A percentile compares a stretch with the other conserved stretches of the same genome.
These are phyloP conservation scores for Colletotrichum sp. DNA, from an alignment of 2,329 filamentous ascomycete species.

Conservation along the genomic window DNA sequence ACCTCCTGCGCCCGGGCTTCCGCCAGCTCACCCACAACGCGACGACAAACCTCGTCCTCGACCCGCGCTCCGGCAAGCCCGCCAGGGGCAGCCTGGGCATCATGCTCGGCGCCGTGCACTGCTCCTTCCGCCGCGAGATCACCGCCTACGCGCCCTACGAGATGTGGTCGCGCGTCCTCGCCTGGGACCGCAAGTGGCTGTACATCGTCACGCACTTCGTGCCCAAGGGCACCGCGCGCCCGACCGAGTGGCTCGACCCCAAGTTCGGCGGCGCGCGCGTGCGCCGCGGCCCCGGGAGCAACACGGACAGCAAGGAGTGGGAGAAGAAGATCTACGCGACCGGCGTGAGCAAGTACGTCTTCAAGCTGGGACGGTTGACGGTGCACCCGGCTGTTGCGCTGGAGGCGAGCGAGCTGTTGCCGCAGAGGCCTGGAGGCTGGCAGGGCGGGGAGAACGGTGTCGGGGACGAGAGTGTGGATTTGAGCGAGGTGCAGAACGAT, in stretches of 20 bases:
- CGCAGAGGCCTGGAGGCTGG: constrained; percentile 73
- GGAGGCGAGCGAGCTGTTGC: constrained; percentile 74
- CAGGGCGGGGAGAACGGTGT: constrained; percentile 48
- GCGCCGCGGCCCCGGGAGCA: constrained; percentile 15
- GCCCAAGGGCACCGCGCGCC: constrained; percentile 61
- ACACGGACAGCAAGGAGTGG: constrained; percentile 51
- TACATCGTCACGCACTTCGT: constrained; percentile 79
- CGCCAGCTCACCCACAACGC: constrained; percentile 54
- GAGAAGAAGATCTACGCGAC: constrained; percentile 73
- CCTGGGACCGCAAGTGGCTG: constrained; percentile 84
- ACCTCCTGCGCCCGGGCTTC: constrained; percentile 66
- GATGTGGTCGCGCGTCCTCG: constrained; percentile 73
- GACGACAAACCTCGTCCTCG: constrained; percentile 52
- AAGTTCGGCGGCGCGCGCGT: constrained; percentile 42
- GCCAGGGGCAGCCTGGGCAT: constrained; percentile 62
- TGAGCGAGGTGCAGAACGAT: constrained; percentile 37
- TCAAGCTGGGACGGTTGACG: constrained; percentile 82
- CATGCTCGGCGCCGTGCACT: constrained; percentile 75
- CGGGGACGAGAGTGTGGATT: constrained; percentile 41
- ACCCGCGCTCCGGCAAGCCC: constrained; percentile 51
- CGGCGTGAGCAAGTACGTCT: constrained; percentile 80
- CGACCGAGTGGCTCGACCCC: constrained; percentile 56
- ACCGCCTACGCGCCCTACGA: constrained; percentile 72
- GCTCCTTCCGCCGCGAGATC: constrained; percentile 77
- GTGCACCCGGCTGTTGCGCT: constrained; percentile 82